phyloP scores from a whole-genome alignment of 2,329 filamentous ascomycete genomes.

The Lecanicillium sp. region DNA sequence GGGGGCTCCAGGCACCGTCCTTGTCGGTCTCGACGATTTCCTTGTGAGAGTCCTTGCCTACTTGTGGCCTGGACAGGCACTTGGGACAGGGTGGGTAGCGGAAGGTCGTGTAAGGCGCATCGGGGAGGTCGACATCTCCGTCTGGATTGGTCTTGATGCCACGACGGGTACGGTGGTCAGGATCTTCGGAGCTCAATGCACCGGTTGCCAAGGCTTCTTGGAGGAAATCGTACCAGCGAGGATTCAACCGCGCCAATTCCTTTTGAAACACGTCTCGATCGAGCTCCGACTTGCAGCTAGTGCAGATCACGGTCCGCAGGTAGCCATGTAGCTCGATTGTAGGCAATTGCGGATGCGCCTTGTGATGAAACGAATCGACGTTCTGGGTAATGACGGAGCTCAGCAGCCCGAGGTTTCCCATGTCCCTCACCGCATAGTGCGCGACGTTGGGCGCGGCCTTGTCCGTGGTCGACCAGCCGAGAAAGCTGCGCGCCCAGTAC shows the following conservation, averaged over 20 bases:
- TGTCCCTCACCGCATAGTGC: slow-evolving; percentile 68
- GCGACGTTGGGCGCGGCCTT: slow-evolving; percentile 73
- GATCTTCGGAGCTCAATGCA: slow-evolving; percentile 72
- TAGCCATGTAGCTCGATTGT: slow-evolving; percentile 91
- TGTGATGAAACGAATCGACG: slow-evolving; percentile 87
- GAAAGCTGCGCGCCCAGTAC: slow-evolving; percentile 92
- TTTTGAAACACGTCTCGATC: slow-evolving; percentile 69
- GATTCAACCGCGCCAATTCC: slow-evolving; percentile 72
- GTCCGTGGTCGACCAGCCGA: slow-evolving; percentile 81
- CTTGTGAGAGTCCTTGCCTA: slow-evolving; percentile 45
- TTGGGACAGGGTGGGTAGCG: slow-evolving; percentile 83
- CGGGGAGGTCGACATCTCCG: slow-evolving; percentile 85
- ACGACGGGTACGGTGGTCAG: slow-evolving; percentile 56
- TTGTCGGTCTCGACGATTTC: slow-evolving; percentile 62
- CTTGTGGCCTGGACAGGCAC: slow-evolving; percentile 62
- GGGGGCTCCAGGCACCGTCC: slow-evolving; percentile 71
- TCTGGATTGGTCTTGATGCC: slow-evolving; percentile 87
- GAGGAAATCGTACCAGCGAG: slow-evolving; percentile 75
- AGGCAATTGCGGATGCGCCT: slow-evolving; percentile 65
- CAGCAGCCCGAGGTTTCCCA: slow-evolving; percentile 68
- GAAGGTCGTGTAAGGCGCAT: slow-evolving; percentile 83
- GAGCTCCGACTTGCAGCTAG: slow-evolving; percentile 67
- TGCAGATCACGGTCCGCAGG: slow-evolving; percentile 73
- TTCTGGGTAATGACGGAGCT: slow-evolving; percentile 86
- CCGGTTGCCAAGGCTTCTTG: slow-evolving; percentile 64